Base-by-base conservation (phyloP, 805 yeast genomes). In the Nakazawaea wyomingensis region DNA sequence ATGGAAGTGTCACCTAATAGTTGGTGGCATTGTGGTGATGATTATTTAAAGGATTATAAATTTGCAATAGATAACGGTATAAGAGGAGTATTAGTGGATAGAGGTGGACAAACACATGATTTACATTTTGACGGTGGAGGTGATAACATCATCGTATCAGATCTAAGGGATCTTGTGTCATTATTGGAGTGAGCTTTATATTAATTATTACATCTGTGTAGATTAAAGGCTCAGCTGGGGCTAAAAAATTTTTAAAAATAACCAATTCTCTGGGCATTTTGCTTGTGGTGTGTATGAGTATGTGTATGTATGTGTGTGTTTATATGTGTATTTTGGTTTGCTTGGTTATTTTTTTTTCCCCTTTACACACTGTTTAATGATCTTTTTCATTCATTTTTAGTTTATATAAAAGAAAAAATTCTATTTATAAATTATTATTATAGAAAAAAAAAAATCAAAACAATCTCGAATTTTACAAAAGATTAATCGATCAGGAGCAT, bases 1-100 rank as follows among this genome's bases (percentile, higher is more conserved):
- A n/a, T n/a, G n/a, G n/a, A n/a, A n/a, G 18, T 3, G 4, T 20
- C 29, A 34, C 11, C 52, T 13, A 50, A 54, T 11, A 48, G 52
- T 10, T 57, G 66, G 38, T 82, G 85, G 85, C 91, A 83, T 55
- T 61, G 82, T 37, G 91, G 91, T 0, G 90, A 83, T 54, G 78
- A 74, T 49, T 56, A 67, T 29, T 60, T 59, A 6, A 75, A 76
- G 39, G 91, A 83, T 54, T 64, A 74, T 43, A 52, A 63, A 11
- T 83, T 80, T 3, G 67, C 81, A 0, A 56, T 63, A 14, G 56
- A 59, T 20, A 69, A 81, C 1, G 89, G 89, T 0, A 75, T 87
- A 77, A 77, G 75, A 41, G 78, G 82, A 4, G 61, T 83, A 0
- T 59, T 75, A 19, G 43, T 80, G 4, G 84, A 80, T 52, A 64